phyloP scores from a whole-genome alignment of 148 eudicot species.

The Polygonum maritimum region DNA sequence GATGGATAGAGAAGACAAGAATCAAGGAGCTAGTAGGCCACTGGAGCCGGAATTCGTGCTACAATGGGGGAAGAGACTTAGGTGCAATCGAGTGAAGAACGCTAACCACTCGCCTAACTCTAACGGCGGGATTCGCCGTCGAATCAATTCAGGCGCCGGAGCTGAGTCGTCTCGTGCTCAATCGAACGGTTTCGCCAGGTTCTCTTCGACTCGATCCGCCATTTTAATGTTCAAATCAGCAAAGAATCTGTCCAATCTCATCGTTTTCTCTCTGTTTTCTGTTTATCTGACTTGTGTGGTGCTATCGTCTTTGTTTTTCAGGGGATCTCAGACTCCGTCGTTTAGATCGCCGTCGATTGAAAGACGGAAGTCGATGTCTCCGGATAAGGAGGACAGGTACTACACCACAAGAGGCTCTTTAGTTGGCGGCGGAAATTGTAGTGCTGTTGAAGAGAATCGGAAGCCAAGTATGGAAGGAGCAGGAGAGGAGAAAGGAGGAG shows the following conservation, averaged over 20 bases:
- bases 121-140: constrained; percentile 18
- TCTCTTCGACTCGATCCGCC: not conserved
- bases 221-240: not conserved
- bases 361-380: constrained; percentile 31
- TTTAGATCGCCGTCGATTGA: constrained; percentile 5
- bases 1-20: constrained; percentile 13
- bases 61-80: constrained; percentile 33
- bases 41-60: constrained; percentile 26
- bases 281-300: not conserved
- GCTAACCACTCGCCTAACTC: constrained; percentile 16
- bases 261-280: not conserved
- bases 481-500: constrained; percentile 23
- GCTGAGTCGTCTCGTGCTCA: constrained; percentile 17
- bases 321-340: not conserved
- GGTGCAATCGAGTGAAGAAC: constrained; percentile 23
- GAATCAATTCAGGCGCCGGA: constrained; percentile 19
- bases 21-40: constrained; percentile 11
- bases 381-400: constrained; percentile 74
- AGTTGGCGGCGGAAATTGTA: constrained; percentile 29
- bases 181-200: constrained; percentile 15
- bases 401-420: constrained; percentile 66
- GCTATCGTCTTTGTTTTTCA: not conserved
- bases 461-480: constrained; percentile 22
- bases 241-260: not conserved
- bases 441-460: constrained; percentile 39